Conservation (phyloP, 2,329 filamentous ascomycete genomes). For the Penicillium digitatum region DNA sequence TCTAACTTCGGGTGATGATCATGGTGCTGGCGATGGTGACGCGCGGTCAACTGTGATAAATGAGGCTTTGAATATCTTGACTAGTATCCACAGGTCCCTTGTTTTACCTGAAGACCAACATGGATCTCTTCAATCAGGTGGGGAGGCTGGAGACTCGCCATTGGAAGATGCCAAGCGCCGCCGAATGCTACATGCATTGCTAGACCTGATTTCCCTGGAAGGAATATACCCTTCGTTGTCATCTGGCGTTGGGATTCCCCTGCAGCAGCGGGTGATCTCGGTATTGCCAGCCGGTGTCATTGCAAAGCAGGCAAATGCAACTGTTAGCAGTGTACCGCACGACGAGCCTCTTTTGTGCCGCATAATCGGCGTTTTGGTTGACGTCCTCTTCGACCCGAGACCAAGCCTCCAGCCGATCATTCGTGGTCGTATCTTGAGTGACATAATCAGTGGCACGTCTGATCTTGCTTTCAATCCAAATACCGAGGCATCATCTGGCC, state of each 20-base stretch:
- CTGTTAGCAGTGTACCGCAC: slow-evolving; percentile 20
- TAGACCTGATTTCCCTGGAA: slow-evolving; percentile 44
- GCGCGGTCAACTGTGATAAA: slow-evolving; percentile 30
- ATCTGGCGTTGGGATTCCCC: slow-evolving; percentile 42
- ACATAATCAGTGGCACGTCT: slow-evolving; percentile 38
- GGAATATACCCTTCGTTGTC: slow-evolving; percentile 45
- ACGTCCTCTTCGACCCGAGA: slow-evolving; percentile 32
- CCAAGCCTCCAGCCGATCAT: slow-evolving; percentile 40
- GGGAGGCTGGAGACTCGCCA: slow-evolving; percentile 26
- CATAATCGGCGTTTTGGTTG: slow-evolving; percentile 29
- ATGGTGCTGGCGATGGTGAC: slow-evolving; percentile 14
- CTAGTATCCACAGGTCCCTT: slow-evolving; percentile 36
- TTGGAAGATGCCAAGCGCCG: slow-evolving; percentile 43
- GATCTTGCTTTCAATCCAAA: slow-evolving; percentile 40
- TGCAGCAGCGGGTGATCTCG: slow-evolving; percentile 44
- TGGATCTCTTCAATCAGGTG: neutral
- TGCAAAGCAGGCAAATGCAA: slow-evolving; percentile 31
- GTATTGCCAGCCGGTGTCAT: slow-evolving; percentile 43
- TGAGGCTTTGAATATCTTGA: slow-evolving; percentile 34
- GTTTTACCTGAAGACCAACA: slow-evolving; percentile 20
- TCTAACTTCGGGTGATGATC: slow-evolving; percentile 4
- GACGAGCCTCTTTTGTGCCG: slow-evolving; percentile 31
- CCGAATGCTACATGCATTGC: slow-evolving; percentile 38
- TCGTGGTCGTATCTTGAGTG: slow-evolving; percentile 39
- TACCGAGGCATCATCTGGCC: slow-evolving; percentile 14